phyloP scores from a whole-genome alignment of 2,329 filamentous ascomycete genomes.

The Phialemonium atrogriseum region DNA sequence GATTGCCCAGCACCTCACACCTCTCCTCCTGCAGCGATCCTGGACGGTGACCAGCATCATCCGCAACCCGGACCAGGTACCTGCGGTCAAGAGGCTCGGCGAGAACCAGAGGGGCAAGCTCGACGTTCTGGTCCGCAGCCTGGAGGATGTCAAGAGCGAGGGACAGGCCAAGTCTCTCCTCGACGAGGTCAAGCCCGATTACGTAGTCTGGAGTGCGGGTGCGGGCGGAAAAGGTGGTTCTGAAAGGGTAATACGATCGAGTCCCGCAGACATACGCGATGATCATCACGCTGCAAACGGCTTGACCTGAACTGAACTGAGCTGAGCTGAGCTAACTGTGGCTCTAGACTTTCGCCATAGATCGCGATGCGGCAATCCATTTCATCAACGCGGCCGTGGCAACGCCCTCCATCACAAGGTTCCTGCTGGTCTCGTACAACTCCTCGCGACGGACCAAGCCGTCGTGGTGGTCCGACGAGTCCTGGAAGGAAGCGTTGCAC shows the following conservation, averaged over 20 bases:
- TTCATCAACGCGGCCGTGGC: conserved; percentile 52
- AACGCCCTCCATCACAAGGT: conserved; percentile 46
- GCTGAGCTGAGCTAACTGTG: not conserved
- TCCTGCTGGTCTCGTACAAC: conserved; percentile 57
- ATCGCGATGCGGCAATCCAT: conserved; percentile 55
- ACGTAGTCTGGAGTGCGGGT: conserved; percentile 63
- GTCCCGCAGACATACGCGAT: too few species aligned
- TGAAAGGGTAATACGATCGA: conserved; percentile 22
- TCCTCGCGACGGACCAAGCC: conserved; percentile 42
- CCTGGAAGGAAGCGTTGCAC: conserved; percentile 33
- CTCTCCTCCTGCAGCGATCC: conserved; percentile 62
- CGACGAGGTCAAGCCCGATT: conserved; percentile 52
- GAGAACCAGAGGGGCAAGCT: conserved; percentile 49
- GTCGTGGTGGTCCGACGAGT: conserved; percentile 45
- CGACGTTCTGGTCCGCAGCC: conserved; percentile 59
- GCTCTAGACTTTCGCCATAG: conserved; percentile 34
- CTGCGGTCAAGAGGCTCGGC: conserved; percentile 54
- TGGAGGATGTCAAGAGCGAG: conserved; percentile 62
- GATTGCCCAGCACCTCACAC: conserved; percentile 65
- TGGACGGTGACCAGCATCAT: conserved; percentile 77
- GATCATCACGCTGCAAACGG: too few species aligned
- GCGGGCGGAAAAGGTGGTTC: conserved; percentile 53
- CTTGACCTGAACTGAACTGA: not conserved
- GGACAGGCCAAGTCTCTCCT: conserved; percentile 55
- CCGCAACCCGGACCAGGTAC: conserved; percentile 60